These are phyloP conservation scores for Colletotrichum sp. DNA, from an alignment of 2,329 filamentous ascomycete species.

Conservation along the genomic window DNA sequence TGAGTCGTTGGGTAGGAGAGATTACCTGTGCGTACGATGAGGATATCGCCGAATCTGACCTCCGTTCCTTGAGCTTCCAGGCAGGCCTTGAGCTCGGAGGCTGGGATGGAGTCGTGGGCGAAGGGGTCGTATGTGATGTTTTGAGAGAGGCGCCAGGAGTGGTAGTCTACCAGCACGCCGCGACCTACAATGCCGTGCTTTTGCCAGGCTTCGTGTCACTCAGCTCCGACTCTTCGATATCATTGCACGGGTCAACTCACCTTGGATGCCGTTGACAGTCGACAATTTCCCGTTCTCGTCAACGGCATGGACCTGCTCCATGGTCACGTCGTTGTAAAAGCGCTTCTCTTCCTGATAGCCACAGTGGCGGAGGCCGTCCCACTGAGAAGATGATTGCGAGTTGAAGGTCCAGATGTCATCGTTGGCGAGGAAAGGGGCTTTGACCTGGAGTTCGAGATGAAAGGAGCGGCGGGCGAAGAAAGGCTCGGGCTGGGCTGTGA, in stretches of 20 bases:
- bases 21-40: constrained; percentile 55
- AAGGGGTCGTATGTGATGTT: constrained; percentile 24
- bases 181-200: constrained; percentile 50
- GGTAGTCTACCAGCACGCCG: constrained; percentile 59
- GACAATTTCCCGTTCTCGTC: constrained; percentile 24
- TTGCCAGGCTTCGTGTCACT: constrained; percentile 12
- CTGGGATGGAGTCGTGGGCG: constrained; percentile 16
- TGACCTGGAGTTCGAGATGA: constrained; percentile 32
- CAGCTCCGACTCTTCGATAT: background rate
- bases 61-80: constrained; percentile 20
- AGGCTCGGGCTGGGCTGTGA: constrained; percentile 33
- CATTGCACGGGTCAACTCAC: background rate
- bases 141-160: constrained; percentile 44
- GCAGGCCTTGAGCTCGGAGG: constrained; percentile 18
- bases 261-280: constrained; percentile 23
- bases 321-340: constrained; percentile 34
- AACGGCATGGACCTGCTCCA: constrained; percentile 55
- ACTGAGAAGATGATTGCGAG: constrained; percentile 42
- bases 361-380: constrained; percentile 44
- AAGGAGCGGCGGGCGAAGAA: constrained; percentile 36
- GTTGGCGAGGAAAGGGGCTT: constrained; percentile 31
- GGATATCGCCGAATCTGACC: constrained; percentile 54
- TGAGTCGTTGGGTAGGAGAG: background rate
- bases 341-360: constrained; percentile 40
- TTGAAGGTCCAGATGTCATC: constrained; percentile 39